These are phyloP conservation scores for Daldinia loculata DNA, from an alignment of 495 filamentous ascomycete genomes.

Conservation along the genomic window DNA sequence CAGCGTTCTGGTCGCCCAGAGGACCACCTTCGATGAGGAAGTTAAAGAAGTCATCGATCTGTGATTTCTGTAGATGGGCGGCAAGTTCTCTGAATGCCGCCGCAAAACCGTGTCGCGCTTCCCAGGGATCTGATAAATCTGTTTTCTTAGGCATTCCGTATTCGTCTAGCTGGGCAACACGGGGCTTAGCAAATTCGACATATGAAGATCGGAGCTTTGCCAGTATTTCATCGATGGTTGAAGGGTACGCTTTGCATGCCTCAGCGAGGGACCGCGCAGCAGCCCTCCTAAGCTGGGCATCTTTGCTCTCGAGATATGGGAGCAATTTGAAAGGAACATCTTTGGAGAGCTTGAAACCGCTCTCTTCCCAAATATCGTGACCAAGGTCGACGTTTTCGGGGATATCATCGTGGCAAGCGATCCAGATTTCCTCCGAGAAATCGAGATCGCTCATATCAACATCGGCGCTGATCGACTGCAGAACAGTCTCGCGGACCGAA, in stretches of 20 bases:
- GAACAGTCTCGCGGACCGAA: slow-evolving; percentile 80
- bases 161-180: slow-evolving; percentile 81
- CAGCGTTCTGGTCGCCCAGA: slow-evolving; percentile 77
- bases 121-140: slow-evolving; percentile 88
- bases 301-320: slow-evolving; percentile 79
- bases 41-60: slow-evolving; percentile 77
- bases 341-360: slow-evolving; percentile 73
- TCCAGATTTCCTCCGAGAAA: slow-evolving; percentile 91
- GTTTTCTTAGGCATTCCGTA: slow-evolving; percentile 92
- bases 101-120: slow-evolving; percentile 85
- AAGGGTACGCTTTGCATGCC: slow-evolving; percentile 65
- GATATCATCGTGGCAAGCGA: slow-evolving; percentile 88
- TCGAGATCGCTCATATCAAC: slow-evolving; percentile 87
- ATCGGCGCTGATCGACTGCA: slow-evolving; percentile 91
- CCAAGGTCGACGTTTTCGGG: slow-evolving; percentile 88
- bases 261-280: slow-evolving; percentile 85
- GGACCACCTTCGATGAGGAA: slow-evolving; percentile 88
- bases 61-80: slow-evolving; percentile 67
- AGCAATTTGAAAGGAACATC: slow-evolving; percentile 71
- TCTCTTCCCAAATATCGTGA: slow-evolving; percentile 92
- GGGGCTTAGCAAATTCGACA: slow-evolving; percentile 77
- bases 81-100: slow-evolving; percentile 85
- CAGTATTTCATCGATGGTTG: slow-evolving; percentile 59
- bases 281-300: slow-evolving; percentile 81
- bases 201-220: slow-evolving; percentile 73